Conservation (phyloP, 768 basidiomycete genomes). For the Tricholoma sp. region DNA sequence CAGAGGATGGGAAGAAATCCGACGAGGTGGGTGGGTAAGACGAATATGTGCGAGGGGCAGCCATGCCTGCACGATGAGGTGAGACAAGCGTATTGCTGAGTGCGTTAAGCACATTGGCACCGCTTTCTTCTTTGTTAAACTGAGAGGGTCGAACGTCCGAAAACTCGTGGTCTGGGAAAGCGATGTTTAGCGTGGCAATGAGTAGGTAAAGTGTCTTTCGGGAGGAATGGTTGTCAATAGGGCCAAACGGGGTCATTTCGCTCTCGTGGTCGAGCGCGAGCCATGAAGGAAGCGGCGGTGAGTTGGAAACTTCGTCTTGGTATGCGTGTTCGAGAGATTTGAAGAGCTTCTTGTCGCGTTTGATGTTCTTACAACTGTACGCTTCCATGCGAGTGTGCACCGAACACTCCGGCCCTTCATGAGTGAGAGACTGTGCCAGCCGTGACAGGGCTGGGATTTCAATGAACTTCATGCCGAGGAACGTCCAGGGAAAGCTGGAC, state of each 20-base stretch:
- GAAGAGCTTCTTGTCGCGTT: conserved; percentile 95
- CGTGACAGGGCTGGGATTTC: conserved; percentile 75
- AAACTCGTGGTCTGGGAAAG: conserved; percentile 98
- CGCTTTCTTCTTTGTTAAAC: conserved; percentile 82
- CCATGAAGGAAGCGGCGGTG: conserved; percentile 82
- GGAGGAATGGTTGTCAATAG: conserved; percentile 77
- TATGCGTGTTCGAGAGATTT: conserved; percentile 87
- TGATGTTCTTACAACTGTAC: conserved; percentile 96
- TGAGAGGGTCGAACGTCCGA: conserved; percentile 86
- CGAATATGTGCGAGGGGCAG: conserved; percentile 77
- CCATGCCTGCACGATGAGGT: conserved; percentile 60
- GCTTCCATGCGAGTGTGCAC: conserved; percentile 94
- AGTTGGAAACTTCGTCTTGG: conserved; percentile 72
- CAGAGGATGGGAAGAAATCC: conserved; percentile 72
- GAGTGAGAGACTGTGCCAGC: conserved; percentile 74
- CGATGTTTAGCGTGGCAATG: conserved; percentile 94
- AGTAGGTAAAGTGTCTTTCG: conserved; percentile 94
- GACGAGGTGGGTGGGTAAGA: conserved; percentile 74
- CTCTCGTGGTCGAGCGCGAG: conserved; percentile 65
- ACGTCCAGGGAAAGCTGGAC: conserved; percentile 3
- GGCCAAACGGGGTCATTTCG: conserved; percentile 85
- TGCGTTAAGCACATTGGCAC: conserved; percentile 74
- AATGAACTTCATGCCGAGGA: conserved; percentile 76
- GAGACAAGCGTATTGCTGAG: conserved; percentile 80
- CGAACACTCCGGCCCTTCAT: conserved; percentile 82